Base-by-base conservation (phyloP, 75 land plant species). In the Isoetes taiwanensis region DNA sequence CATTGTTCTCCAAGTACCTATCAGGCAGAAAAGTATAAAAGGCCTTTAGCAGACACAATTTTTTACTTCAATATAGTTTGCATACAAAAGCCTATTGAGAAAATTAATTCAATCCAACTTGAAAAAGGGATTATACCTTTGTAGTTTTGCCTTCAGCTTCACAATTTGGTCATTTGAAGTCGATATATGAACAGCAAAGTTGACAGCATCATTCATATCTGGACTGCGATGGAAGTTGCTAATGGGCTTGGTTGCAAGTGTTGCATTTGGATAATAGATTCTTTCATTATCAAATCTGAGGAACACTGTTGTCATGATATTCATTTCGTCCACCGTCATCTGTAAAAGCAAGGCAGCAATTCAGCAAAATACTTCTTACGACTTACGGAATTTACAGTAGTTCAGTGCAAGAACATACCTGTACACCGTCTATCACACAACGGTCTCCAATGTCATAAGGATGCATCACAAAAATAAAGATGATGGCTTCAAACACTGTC, bases 361-460 rank as follows among this genome's bases (percentile, higher is more conserved):
- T 32, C 16, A n/a, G n/a, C n/a, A n/a, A n/a, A n/a, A n/a, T n/a
- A n/a, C n/a, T n/a, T n/a, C n/a, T n/a, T n/a, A n/a, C n/a, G n/a
- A n/a, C n/a, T n/a, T n/a, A n/a, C n/a, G n/a, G n/a, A n/a, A n/a
- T n/a, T n/a, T n/a, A n/a, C n/a, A n/a, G n/a, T n/a, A n/a, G n/a
- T 57, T 5, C 21, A 23, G 4, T n/a, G 12, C 12, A 10, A 27
- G 6, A 10, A 50, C 8, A 38, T 75, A 94, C 99, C 96, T 84
- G 96, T 17, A 76, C 76, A 25, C 84, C 86, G 41, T 88, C 99
- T 8, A 94, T 48, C 17, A 85, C 82, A 60, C 90, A 87, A 3
- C 99, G 62, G 58, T 94, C 99, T 9, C 99, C 99, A 56, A 94
- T 96, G 62, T 94, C 99, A 67, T 77, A 94, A 1, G 99, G 99